Conservation (phyloP, 2,329 filamentous ascomycete genomes). For the Verticillium alfalfae region DNA sequence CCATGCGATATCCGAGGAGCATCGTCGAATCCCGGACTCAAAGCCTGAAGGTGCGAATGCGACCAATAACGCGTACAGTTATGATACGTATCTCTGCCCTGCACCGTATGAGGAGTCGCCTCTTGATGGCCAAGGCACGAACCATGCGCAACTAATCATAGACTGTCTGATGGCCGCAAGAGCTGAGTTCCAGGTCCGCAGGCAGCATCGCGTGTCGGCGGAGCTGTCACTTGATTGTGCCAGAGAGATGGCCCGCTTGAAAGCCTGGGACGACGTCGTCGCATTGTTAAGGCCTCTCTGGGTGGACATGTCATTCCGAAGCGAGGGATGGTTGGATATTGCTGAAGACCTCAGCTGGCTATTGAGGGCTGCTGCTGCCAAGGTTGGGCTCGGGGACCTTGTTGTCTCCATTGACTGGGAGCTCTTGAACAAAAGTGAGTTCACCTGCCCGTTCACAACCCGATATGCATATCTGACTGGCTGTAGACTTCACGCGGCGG, state of each 20-base stretch:
- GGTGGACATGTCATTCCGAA: constrained; percentile 50
- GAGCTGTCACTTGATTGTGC: constrained; percentile 54
- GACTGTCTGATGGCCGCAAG: constrained; percentile 45
- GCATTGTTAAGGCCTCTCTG: constrained; percentile 51
- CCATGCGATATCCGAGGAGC: constrained; percentile 53
- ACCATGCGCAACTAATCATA: constrained; percentile 52
- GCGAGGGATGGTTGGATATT: constrained; percentile 55
- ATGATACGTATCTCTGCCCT: constrained; percentile 63
- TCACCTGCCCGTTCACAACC: not conserved
- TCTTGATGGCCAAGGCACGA: constrained; percentile 40
- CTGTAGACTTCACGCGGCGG: constrained; percentile 42
- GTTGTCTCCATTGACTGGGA: constrained; percentile 62
- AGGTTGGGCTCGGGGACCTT: constrained; percentile 46
- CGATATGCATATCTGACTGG: constrained; percentile 12
- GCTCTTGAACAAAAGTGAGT: constrained; percentile 51
- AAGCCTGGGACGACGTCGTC: constrained; percentile 49
- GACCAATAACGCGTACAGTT: constrained; percentile 47
- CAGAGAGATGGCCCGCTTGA: constrained; percentile 44
- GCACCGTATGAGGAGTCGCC: constrained; percentile 57
- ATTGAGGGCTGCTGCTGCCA: constrained; percentile 50
- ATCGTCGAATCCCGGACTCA: constrained; percentile 43
- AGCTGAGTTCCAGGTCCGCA: constrained; percentile 46
- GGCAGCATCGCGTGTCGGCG: constrained; percentile 46
- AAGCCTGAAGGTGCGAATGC: constrained; percentile 36
- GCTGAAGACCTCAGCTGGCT: constrained; percentile 57